These are phyloP conservation scores for Aspergillus hancockii DNA, from an alignment of 495 filamentous ascomycete genomes.

Conservation along the genomic window DNA sequence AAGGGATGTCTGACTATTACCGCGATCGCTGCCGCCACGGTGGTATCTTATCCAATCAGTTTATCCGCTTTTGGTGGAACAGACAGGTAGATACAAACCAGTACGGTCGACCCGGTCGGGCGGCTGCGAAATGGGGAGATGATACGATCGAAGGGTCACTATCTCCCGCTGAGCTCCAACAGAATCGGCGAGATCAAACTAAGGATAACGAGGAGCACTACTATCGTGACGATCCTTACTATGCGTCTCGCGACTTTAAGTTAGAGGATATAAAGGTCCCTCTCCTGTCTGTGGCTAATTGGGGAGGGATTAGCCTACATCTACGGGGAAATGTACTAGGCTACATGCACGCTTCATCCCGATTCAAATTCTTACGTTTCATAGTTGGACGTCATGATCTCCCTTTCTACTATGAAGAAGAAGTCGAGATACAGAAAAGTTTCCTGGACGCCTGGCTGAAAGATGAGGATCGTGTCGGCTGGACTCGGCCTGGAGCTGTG, in stretches of 20 bases:
- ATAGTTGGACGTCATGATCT: slow-evolving; percentile 64
- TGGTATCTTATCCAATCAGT: slow-evolving; percentile 62
- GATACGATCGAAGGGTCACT: slow-evolving; percentile 67
- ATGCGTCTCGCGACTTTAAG: slow-evolving; percentile 58
- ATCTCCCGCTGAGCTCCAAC: slow-evolving; percentile 52
- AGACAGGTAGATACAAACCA: slow-evolving; percentile 62
- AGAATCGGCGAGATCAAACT: slow-evolving; percentile 62
- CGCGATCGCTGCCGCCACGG: slow-evolving; percentile 63
- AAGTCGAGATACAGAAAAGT: slow-evolving; percentile 57
- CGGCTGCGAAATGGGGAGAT: slow-evolving; percentile 35
- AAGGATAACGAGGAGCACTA: slow-evolving; percentile 54
- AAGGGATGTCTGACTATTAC: slow-evolving; percentile 69
- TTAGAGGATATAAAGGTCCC: slow-evolving; percentile 64
- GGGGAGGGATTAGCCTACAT: slow-evolving; percentile 62
- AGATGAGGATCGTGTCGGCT: slow-evolving; percentile 53
- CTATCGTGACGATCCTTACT: slow-evolving; percentile 62
- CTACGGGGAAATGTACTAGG: slow-evolving; percentile 65
- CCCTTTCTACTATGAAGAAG: slow-evolving; percentile 63
- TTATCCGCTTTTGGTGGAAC: slow-evolving; percentile 68
- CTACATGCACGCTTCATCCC: slow-evolving; percentile 54
- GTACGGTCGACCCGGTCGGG: slow-evolving; percentile 53
- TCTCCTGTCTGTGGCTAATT: slow-evolving; percentile 61
- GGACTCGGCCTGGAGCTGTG: slow-evolving; percentile 39
- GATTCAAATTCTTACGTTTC: slow-evolving; percentile 60
- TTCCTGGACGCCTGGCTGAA: slow-evolving; percentile 65